These are phyloP conservation scores for Stephania japonica DNA, from an alignment of 164 flowering plant species.

Conservation along the genomic window DNA sequence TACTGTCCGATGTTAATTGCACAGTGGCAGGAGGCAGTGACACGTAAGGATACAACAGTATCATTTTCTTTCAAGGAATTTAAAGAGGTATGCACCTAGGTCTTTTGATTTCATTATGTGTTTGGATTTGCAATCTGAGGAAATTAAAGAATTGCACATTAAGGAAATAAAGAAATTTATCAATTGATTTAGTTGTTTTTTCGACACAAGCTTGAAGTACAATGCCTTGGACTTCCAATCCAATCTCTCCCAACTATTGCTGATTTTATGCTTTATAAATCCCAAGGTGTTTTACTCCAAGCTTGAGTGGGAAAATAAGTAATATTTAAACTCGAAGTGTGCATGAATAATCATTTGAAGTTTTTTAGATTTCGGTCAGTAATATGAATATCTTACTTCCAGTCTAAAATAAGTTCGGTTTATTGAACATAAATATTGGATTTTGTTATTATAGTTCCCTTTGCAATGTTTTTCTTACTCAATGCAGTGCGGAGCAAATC, in stretches of 20 bases:
- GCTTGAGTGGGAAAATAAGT: too few relatives aligned
- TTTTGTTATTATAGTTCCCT: not conserved
- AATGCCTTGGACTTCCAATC: not conserved
- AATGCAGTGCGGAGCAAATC: conserved; percentile 67
- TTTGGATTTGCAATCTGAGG: not conserved
- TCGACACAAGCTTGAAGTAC: not conserved
- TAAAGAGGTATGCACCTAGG: conserved; percentile 45
- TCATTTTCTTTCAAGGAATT: conserved; percentile 66
- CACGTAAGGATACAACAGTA: conserved; percentile 69
- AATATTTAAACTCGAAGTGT: too few relatives aligned
- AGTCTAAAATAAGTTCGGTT: too few relatives aligned
- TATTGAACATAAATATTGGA: too few relatives aligned
- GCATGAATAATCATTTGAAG: too few relatives aligned
- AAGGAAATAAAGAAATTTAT: not conserved
- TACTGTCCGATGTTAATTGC: conserved; percentile 63
- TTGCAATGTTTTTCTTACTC: not conserved
- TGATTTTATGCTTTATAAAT: not conserved
- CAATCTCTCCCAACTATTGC: not conserved
- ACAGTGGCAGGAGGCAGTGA: conserved; percentile 87
- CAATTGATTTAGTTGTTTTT: not conserved
- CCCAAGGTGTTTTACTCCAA: too few relatives aligned
- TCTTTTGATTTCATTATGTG: not conserved
- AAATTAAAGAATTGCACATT: not conserved
- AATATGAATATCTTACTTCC: too few relatives aligned
- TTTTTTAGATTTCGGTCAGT: too few relatives aligned